A percentile compares a stretch with the other conserved stretches of the same genome.
Conservation (phyloP, 805 yeast genomes). For the Cyberlindnera japonica region DNA sequence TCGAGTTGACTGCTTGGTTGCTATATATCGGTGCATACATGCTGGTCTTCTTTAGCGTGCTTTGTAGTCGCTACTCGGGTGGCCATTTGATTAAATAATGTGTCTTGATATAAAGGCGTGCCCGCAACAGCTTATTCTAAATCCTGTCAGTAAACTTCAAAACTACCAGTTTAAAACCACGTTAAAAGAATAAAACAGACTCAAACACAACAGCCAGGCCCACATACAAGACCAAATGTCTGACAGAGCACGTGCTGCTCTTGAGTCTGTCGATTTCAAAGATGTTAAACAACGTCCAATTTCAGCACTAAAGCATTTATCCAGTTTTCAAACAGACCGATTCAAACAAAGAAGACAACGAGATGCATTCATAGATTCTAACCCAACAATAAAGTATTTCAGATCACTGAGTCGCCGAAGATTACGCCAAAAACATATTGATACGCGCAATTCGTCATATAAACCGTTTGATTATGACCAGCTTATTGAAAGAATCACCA, state of each 20-base stretch:
- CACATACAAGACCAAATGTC: neutral
- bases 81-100: too few relatives aligned
- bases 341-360: neutral
- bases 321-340: too few relatives aligned
- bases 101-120: too few relatives aligned
- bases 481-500: slow-evolving; percentile 38
- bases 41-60: too few relatives aligned
- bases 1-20: too few relatives aligned
- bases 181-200: neutral
- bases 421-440: neutral
- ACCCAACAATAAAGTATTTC: slow-evolving; percentile 14
- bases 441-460: neutral
- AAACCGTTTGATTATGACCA: slow-evolving; percentile 34
- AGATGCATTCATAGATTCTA: slow-evolving; percentile 3
- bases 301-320: too few relatives aligned
- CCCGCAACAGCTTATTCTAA: too few relatives aligned
- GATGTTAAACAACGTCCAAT: too few relatives aligned
- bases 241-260: neutral
- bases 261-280: neutral
- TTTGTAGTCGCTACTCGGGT: too few relatives aligned
- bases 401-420: slow-evolving; percentile 8
- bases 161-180: too few relatives aligned
- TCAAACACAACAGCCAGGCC: neutral
- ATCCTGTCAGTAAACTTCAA: too few relatives aligned
- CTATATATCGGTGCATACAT: too few relatives aligned